phyloP scores from a whole-genome alignment of 2,329 filamentous ascomycete species.

The Colletotrichum navitas region DNA sequence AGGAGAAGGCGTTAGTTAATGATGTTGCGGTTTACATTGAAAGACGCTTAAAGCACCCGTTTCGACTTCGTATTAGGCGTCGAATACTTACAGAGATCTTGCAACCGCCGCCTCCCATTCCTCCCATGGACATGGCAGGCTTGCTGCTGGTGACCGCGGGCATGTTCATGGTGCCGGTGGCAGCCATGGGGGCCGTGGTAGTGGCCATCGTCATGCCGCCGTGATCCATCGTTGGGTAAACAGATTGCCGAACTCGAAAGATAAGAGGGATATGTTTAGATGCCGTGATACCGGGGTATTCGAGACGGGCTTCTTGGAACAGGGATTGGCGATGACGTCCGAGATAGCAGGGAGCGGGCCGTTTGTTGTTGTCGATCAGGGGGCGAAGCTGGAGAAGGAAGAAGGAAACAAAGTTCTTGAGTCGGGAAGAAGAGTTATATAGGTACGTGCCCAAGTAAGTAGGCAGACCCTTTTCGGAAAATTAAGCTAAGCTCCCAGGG shows the following conservation, averaged over 20 bases:
- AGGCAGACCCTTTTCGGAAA: too few species aligned
- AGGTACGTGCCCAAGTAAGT: not conserved
- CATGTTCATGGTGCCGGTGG: conserved; percentile 36
- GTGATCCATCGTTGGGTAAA: conserved; percentile 20
- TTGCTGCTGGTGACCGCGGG: conserved; percentile 29
- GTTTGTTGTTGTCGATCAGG: not conserved
- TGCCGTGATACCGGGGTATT: not conserved
- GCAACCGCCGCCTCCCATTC: conserved; percentile 48
- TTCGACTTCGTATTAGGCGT: not conserved
- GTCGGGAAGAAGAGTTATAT: conserved; percentile 6
- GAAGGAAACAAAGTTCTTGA: not conserved
- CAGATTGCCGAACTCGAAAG: not conserved
- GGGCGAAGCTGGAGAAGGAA: conserved; percentile 21
- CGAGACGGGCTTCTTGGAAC: not conserved
- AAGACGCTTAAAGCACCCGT: too few species aligned
- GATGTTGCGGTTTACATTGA: not conserved
- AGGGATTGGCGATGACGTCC: not conserved
- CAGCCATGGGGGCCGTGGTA: conserved; percentile 31
- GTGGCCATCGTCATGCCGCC: conserved; percentile 34
- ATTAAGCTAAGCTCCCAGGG: conserved; percentile 10
- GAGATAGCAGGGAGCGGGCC: conserved; percentile 4
- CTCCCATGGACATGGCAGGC: conserved; percentile 44
- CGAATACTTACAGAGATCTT: conserved; percentile 57
- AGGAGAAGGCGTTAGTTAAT: conserved; percentile 22
- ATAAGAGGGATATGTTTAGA: not conserved